phyloP scores from a whole-genome alignment of 176 grass and related monocot species.

The Oropetium thomaeum region DNA sequence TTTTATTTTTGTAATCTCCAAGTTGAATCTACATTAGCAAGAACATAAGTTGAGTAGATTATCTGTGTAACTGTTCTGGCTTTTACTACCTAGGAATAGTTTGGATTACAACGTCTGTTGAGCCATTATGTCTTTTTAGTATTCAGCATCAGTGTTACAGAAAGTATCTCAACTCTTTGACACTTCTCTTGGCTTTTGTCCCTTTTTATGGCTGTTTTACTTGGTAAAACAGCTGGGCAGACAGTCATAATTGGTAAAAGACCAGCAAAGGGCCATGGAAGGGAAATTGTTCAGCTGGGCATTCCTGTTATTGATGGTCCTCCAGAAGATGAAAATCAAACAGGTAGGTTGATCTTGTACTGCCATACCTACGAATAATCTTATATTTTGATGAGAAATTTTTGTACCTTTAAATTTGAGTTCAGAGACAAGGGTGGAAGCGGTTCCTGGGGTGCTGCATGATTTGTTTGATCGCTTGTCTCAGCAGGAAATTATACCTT shows the following conservation, averaged over 20 bases:
- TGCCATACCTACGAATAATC: neutral
- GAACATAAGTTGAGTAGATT: neutral
- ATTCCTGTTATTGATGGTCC: conserved; percentile 60
- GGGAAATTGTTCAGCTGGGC: conserved; percentile 91
- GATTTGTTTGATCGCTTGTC: conserved; percentile 70
- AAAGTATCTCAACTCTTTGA: neutral
- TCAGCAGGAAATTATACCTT: conserved; percentile 55
- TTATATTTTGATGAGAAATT: conserved; percentile 16
- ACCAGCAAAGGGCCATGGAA: conserved; percentile 86
- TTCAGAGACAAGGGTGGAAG: conserved; percentile 72
- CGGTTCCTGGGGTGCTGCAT: conserved; percentile 62
- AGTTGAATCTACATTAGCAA: conserved; percentile 1
- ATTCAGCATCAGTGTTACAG: conserved; percentile 1
- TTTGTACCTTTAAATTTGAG: conserved; percentile 14
- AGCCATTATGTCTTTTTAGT: conserved; percentile 4
- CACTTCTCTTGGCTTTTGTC: neutral
- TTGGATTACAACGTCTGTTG: neutral
- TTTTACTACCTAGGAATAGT: neutral
- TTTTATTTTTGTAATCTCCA: neutral
- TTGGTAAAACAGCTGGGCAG: conserved; percentile 57
- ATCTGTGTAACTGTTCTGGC: neutral
- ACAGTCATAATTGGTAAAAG: conserved; percentile 74
- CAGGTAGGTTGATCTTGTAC: conserved; percentile 35
- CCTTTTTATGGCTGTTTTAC: neutral
- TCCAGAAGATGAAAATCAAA: conserved; percentile 63